These are phyloP conservation scores for Theileria sp. DNA, from an alignment of 169 alveolate genomes.

Conservation along the genomic window DNA sequence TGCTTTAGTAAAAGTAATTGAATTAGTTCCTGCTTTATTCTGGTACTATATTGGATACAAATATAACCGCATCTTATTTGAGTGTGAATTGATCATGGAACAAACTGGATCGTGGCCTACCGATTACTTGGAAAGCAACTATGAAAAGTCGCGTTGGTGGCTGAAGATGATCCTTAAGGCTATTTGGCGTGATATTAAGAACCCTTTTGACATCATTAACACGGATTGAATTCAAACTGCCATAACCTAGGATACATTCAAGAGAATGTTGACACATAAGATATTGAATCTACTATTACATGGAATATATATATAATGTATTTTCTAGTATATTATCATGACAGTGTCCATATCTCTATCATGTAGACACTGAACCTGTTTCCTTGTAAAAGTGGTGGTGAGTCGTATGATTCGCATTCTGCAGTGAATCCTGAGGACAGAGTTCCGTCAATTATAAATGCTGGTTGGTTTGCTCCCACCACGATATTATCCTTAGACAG, in stretches of 20 bases:
- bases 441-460: constrained; percentile 46
- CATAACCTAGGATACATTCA: too few relatives aligned
- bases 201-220: constrained; percentile 15
- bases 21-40: neutral
- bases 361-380: constrained; percentile 35
- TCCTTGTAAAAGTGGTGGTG: constrained; percentile 44
- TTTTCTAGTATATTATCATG: constrained; percentile 3
- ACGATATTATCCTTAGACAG: constrained; percentile 37
- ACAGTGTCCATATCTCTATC: constrained; percentile 58
- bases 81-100: neutral
- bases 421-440: constrained; percentile 40
- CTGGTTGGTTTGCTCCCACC: constrained; percentile 57
- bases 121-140: neutral
- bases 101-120: constrained; percentile 17
- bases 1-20: constrained; percentile 1
- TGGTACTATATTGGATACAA: neutral
- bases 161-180: neutral
- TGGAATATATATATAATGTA: neutral
- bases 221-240: neutral
- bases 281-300: neutral
- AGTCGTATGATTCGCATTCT: constrained; percentile 54
- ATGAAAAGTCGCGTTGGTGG: constrained; percentile 23
- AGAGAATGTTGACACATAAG: too few relatives aligned
- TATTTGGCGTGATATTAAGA: constrained; percentile 1
- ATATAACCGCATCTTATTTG: constrained; percentile 8